A percentile compares a stretch with the other conserved stretches of the same genome.
phyloP scores from a whole-genome alignment of 805 yeast genomes.

The Cyberlindnera bimundalis region DNA sequence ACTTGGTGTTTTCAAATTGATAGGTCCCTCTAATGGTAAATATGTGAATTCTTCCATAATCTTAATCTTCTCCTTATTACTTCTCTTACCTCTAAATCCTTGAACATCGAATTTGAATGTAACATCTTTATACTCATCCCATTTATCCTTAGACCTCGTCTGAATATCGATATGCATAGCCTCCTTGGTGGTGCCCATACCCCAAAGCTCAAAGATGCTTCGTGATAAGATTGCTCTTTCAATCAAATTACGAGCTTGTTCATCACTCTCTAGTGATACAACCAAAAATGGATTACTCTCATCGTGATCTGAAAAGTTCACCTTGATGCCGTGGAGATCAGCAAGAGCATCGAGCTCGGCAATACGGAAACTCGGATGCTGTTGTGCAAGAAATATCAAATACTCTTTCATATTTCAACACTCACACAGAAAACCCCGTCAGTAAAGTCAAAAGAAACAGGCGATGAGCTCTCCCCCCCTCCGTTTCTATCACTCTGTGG shows the following conservation, averaged over 20 bases:
- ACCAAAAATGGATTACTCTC: slow-evolving; percentile 66
- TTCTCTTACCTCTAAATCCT: slow-evolving; percentile 69
- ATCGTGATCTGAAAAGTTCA: slow-evolving; percentile 59
- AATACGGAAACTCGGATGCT: slow-evolving; percentile 69
- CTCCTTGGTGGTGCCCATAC: slow-evolving; percentile 54
- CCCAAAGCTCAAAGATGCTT: slow-evolving; percentile 85
- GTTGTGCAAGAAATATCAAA: slow-evolving; percentile 80
- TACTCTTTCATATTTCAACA: slow-evolving; percentile 47
- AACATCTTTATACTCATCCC: slow-evolving; percentile 34
- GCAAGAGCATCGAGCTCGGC: slow-evolving; percentile 89
- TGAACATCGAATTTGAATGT: slow-evolving; percentile 81
- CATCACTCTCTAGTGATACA: slow-evolving; percentile 63
- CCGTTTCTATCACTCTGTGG: no score
- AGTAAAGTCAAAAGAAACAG: not conserved
- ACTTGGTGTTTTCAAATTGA: slow-evolving; percentile 74
- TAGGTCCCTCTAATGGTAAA: slow-evolving; percentile 71
- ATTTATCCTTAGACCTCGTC: slow-evolving; percentile 27
- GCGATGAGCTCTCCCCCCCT: slow-evolving; percentile 2
- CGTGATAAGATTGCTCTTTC: slow-evolving; percentile 65
- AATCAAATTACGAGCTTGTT: slow-evolving; percentile 61
- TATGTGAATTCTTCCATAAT: slow-evolving; percentile 72
- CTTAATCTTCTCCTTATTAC: slow-evolving; percentile 46
- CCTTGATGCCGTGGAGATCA: slow-evolving; percentile 46
- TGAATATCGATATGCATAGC: slow-evolving; percentile 50
- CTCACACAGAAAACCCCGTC: no score